These are phyloP conservation scores for Hibiscus syriacus DNA, from an alignment of 345 rosid genomes.

Conservation along the genomic window DNA sequence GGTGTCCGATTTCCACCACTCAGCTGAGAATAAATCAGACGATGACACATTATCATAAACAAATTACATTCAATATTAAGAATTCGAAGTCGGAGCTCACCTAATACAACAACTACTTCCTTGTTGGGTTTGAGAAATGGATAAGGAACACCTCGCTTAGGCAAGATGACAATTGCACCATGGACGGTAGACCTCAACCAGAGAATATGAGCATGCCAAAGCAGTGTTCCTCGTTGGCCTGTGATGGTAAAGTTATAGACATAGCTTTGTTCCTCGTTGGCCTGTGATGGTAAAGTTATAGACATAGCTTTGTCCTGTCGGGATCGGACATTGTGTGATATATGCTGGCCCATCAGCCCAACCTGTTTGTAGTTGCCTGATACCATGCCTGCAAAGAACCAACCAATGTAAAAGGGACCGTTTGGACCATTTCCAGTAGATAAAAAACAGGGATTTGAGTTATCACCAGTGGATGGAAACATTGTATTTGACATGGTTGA, in stretches of 20 bases:
- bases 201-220: slow-evolving; percentile 91
- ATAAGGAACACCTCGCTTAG: slow-evolving; percentile 77
- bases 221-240: slow-evolving; percentile 83
- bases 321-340: slow-evolving; percentile 90
- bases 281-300: slow-evolving; percentile 80
- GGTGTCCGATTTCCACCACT: slow-evolving; percentile 98
- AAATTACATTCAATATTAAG: no score
- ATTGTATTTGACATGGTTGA: slow-evolving; percentile 78
- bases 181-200: slow-evolving; percentile 90
- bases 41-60: not conserved
- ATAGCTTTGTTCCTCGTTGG: slow-evolving; percentile 60
- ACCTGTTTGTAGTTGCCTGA: slow-evolving; percentile 67
- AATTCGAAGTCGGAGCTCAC: slow-evolving; percentile 13
- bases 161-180: slow-evolving; percentile 74
- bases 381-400: slow-evolving; percentile 59
- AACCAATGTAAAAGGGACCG: not conserved
- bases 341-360: slow-evolving; percentile 99
- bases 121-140: slow-evolving; percentile 81
- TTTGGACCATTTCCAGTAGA: not conserved
- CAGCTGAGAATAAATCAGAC: slow-evolving; percentile 27
- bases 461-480: slow-evolving; percentile 77
- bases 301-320: slow-evolving; percentile 53
- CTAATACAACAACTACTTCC: slow-evolving; percentile 57
- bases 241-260: slow-evolving; percentile 76
- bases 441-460: not conserved